These are phyloP conservation scores for Jaenimonas drosophilae DNA, from an alignment of 208 protist species.

Conservation along the genomic window DNA sequence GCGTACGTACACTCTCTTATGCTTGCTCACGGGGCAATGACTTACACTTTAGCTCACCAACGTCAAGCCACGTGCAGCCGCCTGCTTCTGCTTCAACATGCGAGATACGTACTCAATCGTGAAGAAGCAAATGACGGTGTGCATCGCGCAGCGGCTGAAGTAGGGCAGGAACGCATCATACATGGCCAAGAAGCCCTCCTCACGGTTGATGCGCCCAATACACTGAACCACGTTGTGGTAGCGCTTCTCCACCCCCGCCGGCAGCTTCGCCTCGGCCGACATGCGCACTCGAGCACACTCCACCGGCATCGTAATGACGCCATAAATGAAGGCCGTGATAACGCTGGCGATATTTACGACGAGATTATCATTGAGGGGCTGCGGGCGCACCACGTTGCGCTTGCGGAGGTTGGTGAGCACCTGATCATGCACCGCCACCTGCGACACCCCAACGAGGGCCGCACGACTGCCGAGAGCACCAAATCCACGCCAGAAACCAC, in stretches of 20 bases:
- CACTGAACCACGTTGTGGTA: slow-evolving; percentile 79
- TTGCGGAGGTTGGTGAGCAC: slow-evolving; percentile 60
- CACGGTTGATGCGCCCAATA: slow-evolving; percentile 52
- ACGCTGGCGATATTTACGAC: slow-evolving; percentile 73
- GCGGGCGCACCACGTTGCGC: slow-evolving; percentile 21
- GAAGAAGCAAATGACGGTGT: slow-evolving; percentile 90
- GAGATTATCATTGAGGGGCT: slow-evolving; percentile 45
- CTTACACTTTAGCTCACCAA: too few relatives aligned
- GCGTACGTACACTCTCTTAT: too few relatives aligned
- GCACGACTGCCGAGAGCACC: slow-evolving; percentile 71
- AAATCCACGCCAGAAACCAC: slow-evolving; percentile 79
- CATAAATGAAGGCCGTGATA: slow-evolving; percentile 79
- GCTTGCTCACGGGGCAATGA: too few relatives aligned
- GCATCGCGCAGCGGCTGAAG: slow-evolving; percentile 73
- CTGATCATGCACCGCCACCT: slow-evolving; percentile 91
- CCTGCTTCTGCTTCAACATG: slow-evolving; percentile 14
- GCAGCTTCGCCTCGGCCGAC: slow-evolving; percentile 68
- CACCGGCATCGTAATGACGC: slow-evolving; percentile 83
- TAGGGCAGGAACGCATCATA: slow-evolving; percentile 87
- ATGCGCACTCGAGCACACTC: slow-evolving; percentile 86
- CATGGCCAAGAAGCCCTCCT: slow-evolving; percentile 72
- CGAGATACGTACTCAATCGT: slow-evolving; percentile 72
- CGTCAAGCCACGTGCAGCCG: slow-evolving; percentile 7
- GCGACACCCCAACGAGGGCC: slow-evolving; percentile 75
- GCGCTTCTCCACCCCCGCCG: slow-evolving; percentile 24